Base-by-base conservation (phyloP, 1,284 basidiomycete genomes). In the Phellopilus nigrolimitatus region DNA sequence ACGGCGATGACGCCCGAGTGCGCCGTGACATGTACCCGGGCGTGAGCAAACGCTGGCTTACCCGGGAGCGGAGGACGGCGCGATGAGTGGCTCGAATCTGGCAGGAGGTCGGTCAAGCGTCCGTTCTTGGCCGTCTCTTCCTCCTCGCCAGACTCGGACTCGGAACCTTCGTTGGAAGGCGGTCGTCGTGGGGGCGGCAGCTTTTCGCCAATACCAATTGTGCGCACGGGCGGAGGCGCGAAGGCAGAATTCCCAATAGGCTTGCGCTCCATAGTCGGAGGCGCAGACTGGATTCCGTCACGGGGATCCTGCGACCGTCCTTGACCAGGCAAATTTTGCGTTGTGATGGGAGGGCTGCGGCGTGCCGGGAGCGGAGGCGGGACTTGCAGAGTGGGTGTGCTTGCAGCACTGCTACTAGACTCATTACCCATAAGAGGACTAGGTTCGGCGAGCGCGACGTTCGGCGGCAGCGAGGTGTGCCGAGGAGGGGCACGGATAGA, bases 1-100 rank as follows among this genome's bases (percentile, higher is more conserved):
- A 82, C 74, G 0, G 80, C 78, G 10, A 80, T 73, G 21, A 72
- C 68, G 1, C 80, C 79, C 0, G 71, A 65, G 57, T 83, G 75
- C 0, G 82, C 73, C 4, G 79, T 74, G 1, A 87, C 73, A 17
- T 75, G 73, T 22, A 88, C 74, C 45, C 75, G 73, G 47, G 66
- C 66, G 49, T 75, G 64, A 54, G 73, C 64, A 58, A 74, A 72
- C 33, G 69, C 65, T 59, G 74, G 76, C 41, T 66, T 74, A 36
- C 60, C 66, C 59, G 68, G 60, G 41, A 53, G 59, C 0, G 94
- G 94, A 1, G 87, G 85, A 0, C 86, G 78, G 6, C 92, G 80
- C 21, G 90, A 95, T 1, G 92, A 86, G 41, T 80, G 78, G 42
- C 84, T 91, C 7, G 81, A 76, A 64, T 95, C 92, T 0, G 93